Conservation (phyloP, 495 filamentous ascomycete genomes). For the Jackrogersella multiformis region DNA sequence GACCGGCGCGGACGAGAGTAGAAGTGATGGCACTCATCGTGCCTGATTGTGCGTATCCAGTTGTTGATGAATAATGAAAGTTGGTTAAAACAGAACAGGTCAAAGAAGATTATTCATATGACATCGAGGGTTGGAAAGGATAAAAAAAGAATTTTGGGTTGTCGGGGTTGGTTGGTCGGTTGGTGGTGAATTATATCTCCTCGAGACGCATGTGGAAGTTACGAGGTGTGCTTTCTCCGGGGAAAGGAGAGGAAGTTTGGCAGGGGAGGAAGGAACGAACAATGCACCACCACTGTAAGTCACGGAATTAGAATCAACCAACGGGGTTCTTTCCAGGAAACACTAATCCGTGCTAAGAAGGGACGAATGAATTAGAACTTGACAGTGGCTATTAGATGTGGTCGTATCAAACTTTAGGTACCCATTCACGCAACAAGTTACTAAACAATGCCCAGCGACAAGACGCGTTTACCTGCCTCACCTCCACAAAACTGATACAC, state of each 20-base stretch:
- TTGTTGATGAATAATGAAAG: conserved; percentile 18
- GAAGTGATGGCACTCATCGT: conserved; percentile 20
- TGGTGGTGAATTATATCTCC: neutral
- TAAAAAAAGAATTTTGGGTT: no score
- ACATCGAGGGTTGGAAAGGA: neutral
- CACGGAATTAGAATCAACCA: neutral
- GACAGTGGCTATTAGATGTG: no score
- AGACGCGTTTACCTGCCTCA: neutral
- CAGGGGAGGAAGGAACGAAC: neutral
- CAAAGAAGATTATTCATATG: neutral
- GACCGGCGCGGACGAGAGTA: conserved; percentile 6
- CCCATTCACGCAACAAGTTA: neutral
- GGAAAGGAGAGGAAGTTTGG: conserved; percentile 13
- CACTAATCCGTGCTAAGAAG: neutral
- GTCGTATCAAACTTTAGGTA: no score
- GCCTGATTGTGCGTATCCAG: conserved; percentile 30
- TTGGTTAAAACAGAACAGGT: neutral
- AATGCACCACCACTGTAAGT: neutral
- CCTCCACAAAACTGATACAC: neutral
- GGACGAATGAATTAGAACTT: neutral
- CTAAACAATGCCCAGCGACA: neutral
- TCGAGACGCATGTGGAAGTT: conserved; percentile 21
- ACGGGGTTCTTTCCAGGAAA: neutral
- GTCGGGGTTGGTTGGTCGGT: neutral
- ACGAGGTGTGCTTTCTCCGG: conserved; percentile 26